Conservation (phyloP, 2,329 filamentous ascomycete genomes). For the Cryphonectria parasitica region DNA sequence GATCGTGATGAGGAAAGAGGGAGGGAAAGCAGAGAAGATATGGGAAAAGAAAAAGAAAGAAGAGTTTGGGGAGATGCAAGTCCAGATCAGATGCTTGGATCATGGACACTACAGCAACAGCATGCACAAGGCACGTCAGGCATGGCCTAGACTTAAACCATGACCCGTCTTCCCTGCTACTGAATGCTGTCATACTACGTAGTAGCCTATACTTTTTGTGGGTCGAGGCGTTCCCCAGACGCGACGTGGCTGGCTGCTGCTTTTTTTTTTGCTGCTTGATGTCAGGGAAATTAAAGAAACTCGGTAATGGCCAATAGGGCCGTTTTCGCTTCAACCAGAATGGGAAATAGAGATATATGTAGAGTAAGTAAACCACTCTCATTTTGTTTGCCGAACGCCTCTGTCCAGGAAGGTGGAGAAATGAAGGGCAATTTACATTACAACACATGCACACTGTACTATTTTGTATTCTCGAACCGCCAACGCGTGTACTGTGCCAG, state of each 20-base stretch:
- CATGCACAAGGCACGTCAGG: background rate
- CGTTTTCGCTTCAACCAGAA: background rate
- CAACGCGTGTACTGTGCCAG: background rate
- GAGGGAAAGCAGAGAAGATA: background rate
- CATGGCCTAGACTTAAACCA: background rate
- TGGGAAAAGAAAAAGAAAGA: background rate
- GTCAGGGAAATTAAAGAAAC: background rate
- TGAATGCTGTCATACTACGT: conserved; percentile 7
- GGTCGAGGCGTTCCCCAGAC: background rate
- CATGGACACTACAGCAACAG: background rate
- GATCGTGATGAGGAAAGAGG: background rate
- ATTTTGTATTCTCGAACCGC: background rate
- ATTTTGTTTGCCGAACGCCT: background rate
- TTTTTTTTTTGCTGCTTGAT: background rate
- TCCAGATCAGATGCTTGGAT: background rate
- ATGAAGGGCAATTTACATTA: background rate
- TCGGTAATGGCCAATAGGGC: background rate
- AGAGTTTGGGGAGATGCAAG: too few relatives aligned
- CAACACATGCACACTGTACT: background rate
- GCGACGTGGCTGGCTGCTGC: background rate
- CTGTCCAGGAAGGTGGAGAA: background rate
- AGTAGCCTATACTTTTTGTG: background rate
- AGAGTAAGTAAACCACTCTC: background rate
- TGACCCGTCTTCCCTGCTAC: background rate
- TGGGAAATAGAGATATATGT: background rate